phyloP scores from a whole-genome alignment of 139 green algal genomes.

The Helicosporidium sp. region DNA sequence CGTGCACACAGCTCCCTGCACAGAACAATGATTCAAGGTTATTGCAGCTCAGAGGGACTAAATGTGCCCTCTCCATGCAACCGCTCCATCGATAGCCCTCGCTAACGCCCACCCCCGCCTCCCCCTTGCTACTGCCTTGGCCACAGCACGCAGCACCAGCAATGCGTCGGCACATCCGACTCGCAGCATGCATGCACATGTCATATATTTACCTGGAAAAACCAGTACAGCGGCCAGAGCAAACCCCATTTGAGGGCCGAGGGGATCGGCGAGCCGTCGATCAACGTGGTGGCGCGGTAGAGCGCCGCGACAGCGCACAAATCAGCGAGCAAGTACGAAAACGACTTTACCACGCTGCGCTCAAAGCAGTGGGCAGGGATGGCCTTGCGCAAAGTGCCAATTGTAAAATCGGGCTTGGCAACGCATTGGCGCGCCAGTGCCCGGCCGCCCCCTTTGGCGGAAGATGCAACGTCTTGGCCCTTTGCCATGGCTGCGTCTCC shows the following conservation, averaged over 20 bases:
- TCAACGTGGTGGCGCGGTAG: slow-evolving; percentile 23
- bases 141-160: too few relatives aligned
- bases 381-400: slow-evolving; percentile 44
- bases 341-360: slow-evolving; percentile 21
- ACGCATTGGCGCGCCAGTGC: neutral
- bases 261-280: slow-evolving; percentile 22
- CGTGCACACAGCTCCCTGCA: slow-evolving; percentile 32
- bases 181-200: neutral
- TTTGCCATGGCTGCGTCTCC: too few relatives aligned
- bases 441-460: too few relatives aligned
- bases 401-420: neutral
- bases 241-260: slow-evolving; percentile 17
- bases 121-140: too few relatives aligned
- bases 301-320: slow-evolving; percentile 25
- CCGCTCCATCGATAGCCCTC: too few relatives aligned
- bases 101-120: too few relatives aligned
- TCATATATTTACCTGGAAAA: slow-evolving; percentile 14
- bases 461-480: too few relatives aligned
- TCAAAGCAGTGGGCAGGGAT: slow-evolving; percentile 74
- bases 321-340: slow-evolving; percentile 42
- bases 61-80: too few relatives aligned
- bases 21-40: too few relatives aligned
- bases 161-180: too few relatives aligned
- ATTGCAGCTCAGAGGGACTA: too few relatives aligned
- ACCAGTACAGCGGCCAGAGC: slow-evolving; percentile 58